Base-by-base conservation (phyloP, 805 yeast genomes). In the Candida coleopterorum region DNA sequence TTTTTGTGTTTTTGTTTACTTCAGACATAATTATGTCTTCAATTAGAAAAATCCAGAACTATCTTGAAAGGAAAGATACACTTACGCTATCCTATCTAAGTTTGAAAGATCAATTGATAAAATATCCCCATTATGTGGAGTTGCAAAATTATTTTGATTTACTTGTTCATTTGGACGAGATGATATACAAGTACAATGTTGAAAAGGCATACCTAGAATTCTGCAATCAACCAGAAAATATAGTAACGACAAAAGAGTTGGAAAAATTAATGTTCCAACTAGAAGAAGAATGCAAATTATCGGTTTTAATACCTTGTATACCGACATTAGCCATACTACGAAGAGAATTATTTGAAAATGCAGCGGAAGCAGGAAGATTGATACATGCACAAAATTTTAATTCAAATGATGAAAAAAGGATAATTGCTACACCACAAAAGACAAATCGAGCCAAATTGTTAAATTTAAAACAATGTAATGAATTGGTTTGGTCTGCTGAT, bases 321-420 rank as follows among this genome's bases (percentile, higher is more conserved):
- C 58, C 51, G 7, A 49, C 38, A 16, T 43, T 61, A 29, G 50
- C 58, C 5, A 53, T 53, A n/a, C 40, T 58, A 18, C 47, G 66
- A 33, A 46, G 63, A 14, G 55, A 53, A 28, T 42, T 56, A 12
- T 40, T 38, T 27, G 62, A 58, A 25, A 60, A 52, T 33, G 64
- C 66, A 7, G 39, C 44, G 15, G 62, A 58, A 36, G 66, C 60
- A 4, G 64, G 60, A 2, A 50, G 21, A n/a, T 23, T 33, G 12
- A 21, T 34, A 7, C 18, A 22, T 18, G 8, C 10, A 18, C 10
- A 16, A 9, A 22, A 22, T 12, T 25, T 25, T 15, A 25, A 25
- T 25, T 6, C 28, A 12, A 25, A 12, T 6, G 4, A 12, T 6
- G 28, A 25, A 25, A 25, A 17, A 25, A 25, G 4, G 9, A 25